Percentiles rank a stretch among this genome's conserved stretches.
Evolutionary conservation across 1,139 yeast species (phyloP).

Genomic region (Suhomyces anneliseae): DNA sequence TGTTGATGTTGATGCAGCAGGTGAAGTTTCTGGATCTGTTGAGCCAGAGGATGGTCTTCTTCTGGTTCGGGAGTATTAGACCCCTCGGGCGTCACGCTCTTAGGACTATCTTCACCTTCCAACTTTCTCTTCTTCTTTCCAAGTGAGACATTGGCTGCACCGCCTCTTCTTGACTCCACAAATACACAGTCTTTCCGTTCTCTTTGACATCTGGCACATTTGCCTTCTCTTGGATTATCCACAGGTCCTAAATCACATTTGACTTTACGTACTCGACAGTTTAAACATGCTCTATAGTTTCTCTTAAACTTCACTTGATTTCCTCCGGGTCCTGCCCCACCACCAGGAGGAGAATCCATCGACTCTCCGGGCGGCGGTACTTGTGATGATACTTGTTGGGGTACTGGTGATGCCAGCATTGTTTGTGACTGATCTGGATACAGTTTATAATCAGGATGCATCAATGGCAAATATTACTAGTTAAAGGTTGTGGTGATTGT

Average conservation of each 20-base stretch:
- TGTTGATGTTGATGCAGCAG: too few species aligned
- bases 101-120: constrained; percentile 16
- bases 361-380: not conserved
- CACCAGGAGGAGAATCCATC: not conserved
- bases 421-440: not conserved
- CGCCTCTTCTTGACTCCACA: constrained; percentile 64
- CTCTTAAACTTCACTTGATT: constrained; percentile 43
- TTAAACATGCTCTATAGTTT: constrained; percentile 79
- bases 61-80: constrained; percentile 7
- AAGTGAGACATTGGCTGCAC: constrained; percentile 44
- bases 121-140: constrained; percentile 33
- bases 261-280: constrained; percentile 79
- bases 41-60: not conserved
- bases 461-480: not conserved
- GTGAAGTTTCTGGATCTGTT: too few species aligned
- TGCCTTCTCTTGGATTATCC: constrained; percentile 73
- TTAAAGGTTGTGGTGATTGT: not conserved
- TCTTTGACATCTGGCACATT: constrained; percentile 80
- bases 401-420: not conserved
- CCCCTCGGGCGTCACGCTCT: constrained; percentile 4
- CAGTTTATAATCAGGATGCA: not conserved
- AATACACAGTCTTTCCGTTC: constrained; percentile 82
- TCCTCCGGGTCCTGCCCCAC: not conserved
- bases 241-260: constrained; percentile 82
- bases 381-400: not conserved